Conservation (phyloP, 2,329 filamentous ascomycete species). For the Paracorniculantispora psalliotae region DNA sequence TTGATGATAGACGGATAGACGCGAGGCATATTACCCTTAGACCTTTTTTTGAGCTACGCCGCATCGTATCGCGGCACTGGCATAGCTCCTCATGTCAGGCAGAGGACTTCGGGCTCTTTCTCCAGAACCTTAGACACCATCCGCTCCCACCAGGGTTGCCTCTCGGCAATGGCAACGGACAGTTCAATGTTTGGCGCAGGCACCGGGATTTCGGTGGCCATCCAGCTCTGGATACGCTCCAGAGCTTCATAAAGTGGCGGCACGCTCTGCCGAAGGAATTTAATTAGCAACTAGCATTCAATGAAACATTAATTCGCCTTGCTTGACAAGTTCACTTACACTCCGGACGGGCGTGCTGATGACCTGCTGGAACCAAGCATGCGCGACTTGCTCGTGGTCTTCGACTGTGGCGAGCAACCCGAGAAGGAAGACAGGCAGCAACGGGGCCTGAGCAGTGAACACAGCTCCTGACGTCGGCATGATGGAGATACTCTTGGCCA, state of each 20-base stretch:
- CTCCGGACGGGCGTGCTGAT: slow-evolving; percentile 34
- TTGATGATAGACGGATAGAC: not conserved
- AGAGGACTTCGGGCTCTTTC: slow-evolving; percentile 31
- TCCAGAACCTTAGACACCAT: slow-evolving; percentile 29
- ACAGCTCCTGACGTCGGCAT: slow-evolving; percentile 37
- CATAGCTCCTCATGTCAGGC: slow-evolving; percentile 29
- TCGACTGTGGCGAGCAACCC: slow-evolving; percentile 30
- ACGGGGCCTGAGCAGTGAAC: slow-evolving; percentile 38
- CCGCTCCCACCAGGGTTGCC: slow-evolving; percentile 36
- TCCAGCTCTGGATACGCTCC: slow-evolving; percentile 31
- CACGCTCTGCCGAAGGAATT: slow-evolving; percentile 29
- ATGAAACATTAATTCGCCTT: not conserved
- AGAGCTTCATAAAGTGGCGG: slow-evolving; percentile 33
- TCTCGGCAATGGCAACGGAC: slow-evolving; percentile 23
- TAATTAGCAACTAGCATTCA: slow-evolving; percentile 14
- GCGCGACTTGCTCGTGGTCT: slow-evolving; percentile 26
- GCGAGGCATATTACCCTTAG: not conserved
- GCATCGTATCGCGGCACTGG: not conserved
- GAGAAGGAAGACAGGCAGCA: slow-evolving; percentile 37
- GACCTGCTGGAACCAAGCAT: slow-evolving; percentile 33
- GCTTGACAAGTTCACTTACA: slow-evolving; percentile 29
- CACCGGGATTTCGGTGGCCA: slow-evolving; percentile 24
- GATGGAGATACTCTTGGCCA: slow-evolving; percentile 33
- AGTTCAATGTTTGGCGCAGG: slow-evolving; percentile 15
- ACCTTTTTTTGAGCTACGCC: not conserved